Percentiles rank a stretch among this genome's conserved stretches.
These are phyloP conservation scores for Botrytis cinerea DNA, from an alignment of 2,329 filamentous ascomycete genomes.

Conservation along the genomic window DNA sequence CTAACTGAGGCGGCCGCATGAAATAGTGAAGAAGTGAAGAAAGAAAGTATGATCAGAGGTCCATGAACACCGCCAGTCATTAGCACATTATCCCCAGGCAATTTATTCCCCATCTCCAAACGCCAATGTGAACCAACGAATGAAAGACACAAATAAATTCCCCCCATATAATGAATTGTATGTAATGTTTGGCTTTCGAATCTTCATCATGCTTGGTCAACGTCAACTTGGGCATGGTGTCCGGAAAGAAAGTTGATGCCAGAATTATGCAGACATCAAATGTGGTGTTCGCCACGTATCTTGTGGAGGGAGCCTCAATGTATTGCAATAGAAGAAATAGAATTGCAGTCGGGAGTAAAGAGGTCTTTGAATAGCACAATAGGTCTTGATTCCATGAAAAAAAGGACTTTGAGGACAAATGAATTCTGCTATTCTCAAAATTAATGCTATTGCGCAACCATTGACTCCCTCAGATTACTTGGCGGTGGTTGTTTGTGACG, in stretches of 20 bases:
- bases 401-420: neutral
- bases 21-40: neutral
- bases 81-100: conserved; percentile 7
- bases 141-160: conserved; percentile 15
- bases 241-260: neutral
- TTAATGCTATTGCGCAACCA: conserved; percentile 29
- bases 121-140: conserved; percentile 23
- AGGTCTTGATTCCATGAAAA: neutral
- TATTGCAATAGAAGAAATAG: neutral
- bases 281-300: neutral
- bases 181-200: neutral
- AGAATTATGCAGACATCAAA: neutral
- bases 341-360: neutral
- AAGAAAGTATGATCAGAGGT: conserved; percentile 1
- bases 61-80: conserved; percentile 12
- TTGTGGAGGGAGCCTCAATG: neutral
- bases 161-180: conserved; percentile 22
- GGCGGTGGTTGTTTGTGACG: conserved; percentile 52
- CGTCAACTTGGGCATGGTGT: neutral
- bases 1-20: neutral
- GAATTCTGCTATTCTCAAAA: neutral
- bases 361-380: neutral
- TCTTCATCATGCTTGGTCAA: neutral
- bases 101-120: conserved; percentile 21
- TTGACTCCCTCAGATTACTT: conserved; percentile 38